Percentiles rank a stretch among this genome's conserved stretches.
These are phyloP conservation scores for Pseudocercospora crystallina DNA, from an alignment of 2,329 filamentous ascomycete genomes.

Conservation along the genomic window DNA sequence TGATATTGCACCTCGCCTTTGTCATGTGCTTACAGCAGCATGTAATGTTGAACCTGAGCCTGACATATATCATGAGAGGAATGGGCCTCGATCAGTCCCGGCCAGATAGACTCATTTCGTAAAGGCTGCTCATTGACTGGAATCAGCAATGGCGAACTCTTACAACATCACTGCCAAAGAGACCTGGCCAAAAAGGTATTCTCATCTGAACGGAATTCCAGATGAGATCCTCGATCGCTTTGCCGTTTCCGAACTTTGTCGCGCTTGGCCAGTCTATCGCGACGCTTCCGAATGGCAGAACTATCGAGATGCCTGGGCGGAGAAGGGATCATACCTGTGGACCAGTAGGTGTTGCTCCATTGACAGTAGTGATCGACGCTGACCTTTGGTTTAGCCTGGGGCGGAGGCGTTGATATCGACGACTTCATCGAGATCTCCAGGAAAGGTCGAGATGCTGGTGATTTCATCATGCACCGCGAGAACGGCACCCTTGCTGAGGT, in stretches of 20 bases:
- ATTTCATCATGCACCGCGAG: constrained; percentile 47
- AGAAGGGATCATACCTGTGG: background rate
- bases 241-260: background rate
- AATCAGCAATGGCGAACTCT: background rate
- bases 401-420: constrained; percentile 25
- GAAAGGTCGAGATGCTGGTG: constrained; percentile 44
- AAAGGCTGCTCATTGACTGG: no score
- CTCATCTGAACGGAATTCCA: background rate
- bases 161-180: constrained; percentile 4
- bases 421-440: constrained; percentile 45
- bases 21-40: no score
- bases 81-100: no score
- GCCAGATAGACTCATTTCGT: no score
- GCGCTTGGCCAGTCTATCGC: background rate
- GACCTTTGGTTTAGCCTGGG: background rate
- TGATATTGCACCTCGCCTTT: no score
- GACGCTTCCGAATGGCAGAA: constrained; percentile 1
- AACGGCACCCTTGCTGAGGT: constrained; percentile 48
- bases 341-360: background rate
- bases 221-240: no score
- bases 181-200: constrained; percentile 2
- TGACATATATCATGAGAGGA: no score
- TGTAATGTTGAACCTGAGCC: no score
- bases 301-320: constrained; percentile 1
- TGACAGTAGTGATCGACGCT: background rate